Evolutionary conservation across 371 early-diverging fungal genomes (phyloP).

Genomic region (Saksenaea oblongispora): DNA sequence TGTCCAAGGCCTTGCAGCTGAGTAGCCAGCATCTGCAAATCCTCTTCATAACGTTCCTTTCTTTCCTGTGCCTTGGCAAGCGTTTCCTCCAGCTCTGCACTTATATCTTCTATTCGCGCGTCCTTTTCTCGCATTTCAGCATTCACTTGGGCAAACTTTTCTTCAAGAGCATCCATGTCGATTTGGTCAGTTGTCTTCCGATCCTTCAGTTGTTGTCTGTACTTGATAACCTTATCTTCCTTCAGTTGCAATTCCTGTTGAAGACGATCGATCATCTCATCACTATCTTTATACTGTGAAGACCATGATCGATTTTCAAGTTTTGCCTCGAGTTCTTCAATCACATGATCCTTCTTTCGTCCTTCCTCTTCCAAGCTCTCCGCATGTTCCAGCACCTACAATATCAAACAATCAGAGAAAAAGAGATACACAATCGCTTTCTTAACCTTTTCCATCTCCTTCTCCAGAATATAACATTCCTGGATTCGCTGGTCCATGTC

Average conservation of each 20-base stretch:
- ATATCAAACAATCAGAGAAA: neutral
- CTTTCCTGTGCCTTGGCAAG: constrained; percentile 17
- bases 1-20: constrained; percentile 29
- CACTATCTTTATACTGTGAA: constrained; percentile 1
- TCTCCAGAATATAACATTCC: constrained; percentile 35
- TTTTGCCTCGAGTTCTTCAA: constrained; percentile 16
- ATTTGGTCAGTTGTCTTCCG: constrained; percentile 8
- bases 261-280: constrained; percentile 28
- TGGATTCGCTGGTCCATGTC: constrained; percentile 33
- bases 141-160: constrained; percentile 18
- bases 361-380: constrained; percentile 17
- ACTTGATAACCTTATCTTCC: constrained; percentile 19
- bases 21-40: constrained; percentile 17
- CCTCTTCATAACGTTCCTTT: constrained; percentile 19
- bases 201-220: constrained; percentile 16
- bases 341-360: constrained; percentile 18
- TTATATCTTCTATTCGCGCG: constrained; percentile 12
- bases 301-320: constrained; percentile 6
- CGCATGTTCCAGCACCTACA: constrained; percentile 16
- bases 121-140: constrained; percentile 20
- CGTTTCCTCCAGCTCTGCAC: constrained; percentile 16
- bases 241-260: constrained; percentile 21
- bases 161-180: constrained; percentile 18
- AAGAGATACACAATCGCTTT: neutral
- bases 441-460: constrained; percentile 36